A percentile compares a stretch with the other conserved stretches of the same genome.
phyloP scores from a whole-genome alignment of 75 land plant genomes.

The Selaginella tamariscina region DNA sequence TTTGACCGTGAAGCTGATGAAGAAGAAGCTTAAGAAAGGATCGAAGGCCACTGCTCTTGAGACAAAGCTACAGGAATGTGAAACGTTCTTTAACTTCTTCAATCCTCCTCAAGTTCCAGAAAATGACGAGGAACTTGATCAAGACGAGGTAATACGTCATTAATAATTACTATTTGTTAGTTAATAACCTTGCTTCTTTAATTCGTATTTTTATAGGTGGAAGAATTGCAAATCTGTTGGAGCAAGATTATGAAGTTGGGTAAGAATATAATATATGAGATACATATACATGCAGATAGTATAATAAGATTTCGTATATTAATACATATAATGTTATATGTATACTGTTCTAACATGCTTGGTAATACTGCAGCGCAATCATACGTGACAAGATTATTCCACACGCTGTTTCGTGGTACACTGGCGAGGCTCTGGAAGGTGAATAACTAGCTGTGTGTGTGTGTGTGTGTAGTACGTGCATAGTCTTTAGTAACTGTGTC shows the following conservation, averaged over 20 bases:
- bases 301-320: too few species aligned
- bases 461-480: too few species aligned
- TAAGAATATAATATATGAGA: neutral
- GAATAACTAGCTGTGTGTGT: too few species aligned
- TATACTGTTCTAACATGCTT: too few species aligned
- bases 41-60: neutral
- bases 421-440: neutral
- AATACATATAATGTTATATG: too few species aligned
- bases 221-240: constrained; percentile 10
- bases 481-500: too few species aligned
- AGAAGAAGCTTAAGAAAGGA: constrained; percentile 13
- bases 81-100: constrained; percentile 10
- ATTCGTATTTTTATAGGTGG: neutral
- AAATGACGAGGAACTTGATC: constrained; percentile 9
- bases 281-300: neutral
- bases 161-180: neutral
- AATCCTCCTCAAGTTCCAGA: constrained; percentile 12
- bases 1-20: constrained; percentile 8
- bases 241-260: constrained; percentile 10
- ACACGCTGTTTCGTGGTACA: neutral
- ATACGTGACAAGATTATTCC: neutral
- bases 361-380: neutral
- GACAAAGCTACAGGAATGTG: constrained; percentile 8
- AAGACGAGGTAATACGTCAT: neutral
- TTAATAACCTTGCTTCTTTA: neutral